A percentile compares a stretch with the other conserved stretches of the same genome.
Evolutionary conservation across 2,329 filamentous ascomycete genomes (phyloP).

Genomic region (Onygena corvina): DNA sequence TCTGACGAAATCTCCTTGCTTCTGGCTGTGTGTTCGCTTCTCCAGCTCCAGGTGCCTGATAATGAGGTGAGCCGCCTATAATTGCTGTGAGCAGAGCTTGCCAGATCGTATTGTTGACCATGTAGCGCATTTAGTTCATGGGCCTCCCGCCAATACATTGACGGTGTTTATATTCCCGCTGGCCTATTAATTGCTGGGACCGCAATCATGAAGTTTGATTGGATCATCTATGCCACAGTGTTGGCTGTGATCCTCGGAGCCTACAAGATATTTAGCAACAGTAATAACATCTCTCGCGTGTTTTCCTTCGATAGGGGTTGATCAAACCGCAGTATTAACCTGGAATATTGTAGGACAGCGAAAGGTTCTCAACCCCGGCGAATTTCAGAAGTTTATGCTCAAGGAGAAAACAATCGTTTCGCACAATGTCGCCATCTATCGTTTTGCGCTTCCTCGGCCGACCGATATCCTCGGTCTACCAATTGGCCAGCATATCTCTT

Average conservation of each 20-base stretch:
- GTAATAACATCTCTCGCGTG: conserved; percentile 39
- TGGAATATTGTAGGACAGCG: conserved; percentile 46
- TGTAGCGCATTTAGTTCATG: conserved; percentile 12
- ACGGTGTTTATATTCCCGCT: conserved; percentile 76
- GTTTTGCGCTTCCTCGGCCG: conserved; percentile 69
- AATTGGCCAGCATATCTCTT: conserved; percentile 97
- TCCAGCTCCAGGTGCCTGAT: not conserved
- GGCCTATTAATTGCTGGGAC: conserved; percentile 64
- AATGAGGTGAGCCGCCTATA: not conserved
- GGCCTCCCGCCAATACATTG: conserved; percentile 46
- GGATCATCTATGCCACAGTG: conserved; percentile 56
- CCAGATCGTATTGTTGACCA: conserved; percentile 1
- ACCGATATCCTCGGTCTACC: conserved; percentile 83
- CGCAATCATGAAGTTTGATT: conserved; percentile 67
- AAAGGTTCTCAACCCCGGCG: conserved; percentile 73
- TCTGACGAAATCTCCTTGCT: not conserved
- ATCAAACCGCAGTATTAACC: not conserved
- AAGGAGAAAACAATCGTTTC: conserved; percentile 91
- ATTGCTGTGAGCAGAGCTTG: not conserved
- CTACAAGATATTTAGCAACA: conserved; percentile 58
- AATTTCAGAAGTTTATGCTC: conserved; percentile 85
- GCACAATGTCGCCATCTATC: conserved; percentile 98
- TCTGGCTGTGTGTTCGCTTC: not conserved
- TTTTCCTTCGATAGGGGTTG: not conserved
- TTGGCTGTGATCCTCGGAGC: conserved; percentile 54